phyloP scores from a whole-genome alignment of 2,329 filamentous ascomycete genomes.

The Alternaria hordeiaustralica region DNA sequence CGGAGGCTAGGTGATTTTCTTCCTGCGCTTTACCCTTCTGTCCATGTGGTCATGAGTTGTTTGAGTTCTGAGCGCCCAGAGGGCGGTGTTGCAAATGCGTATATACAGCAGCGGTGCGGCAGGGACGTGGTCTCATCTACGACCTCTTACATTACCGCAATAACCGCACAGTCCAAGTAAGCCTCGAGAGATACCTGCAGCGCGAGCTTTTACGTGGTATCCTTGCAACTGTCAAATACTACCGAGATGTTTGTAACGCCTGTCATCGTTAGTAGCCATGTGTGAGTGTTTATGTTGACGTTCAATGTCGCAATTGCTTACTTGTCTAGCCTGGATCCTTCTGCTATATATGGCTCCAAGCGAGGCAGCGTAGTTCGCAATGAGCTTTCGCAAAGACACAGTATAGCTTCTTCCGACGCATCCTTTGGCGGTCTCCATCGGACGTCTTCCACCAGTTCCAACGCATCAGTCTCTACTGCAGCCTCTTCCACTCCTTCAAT shows the following conservation, averaged over 20 bases:
- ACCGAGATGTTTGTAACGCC: constrained; percentile 28
- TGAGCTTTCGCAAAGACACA: constrained; percentile 7
- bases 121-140: constrained; percentile 1
- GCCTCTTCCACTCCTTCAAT: constrained; percentile 21
- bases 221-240: background rate
- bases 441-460: constrained; percentile 17
- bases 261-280: constrained; percentile 17
- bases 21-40: constrained; percentile 14
- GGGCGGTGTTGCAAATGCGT: constrained; percentile 1
- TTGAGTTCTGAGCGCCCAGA: background rate
- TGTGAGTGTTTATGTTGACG: constrained; percentile 15
- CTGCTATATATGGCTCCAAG: constrained; percentile 8
- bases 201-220: background rate
- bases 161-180: background rate
- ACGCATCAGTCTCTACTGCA: constrained; percentile 13
- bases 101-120: constrained; percentile 16
- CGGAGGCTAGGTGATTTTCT: constrained; percentile 20
- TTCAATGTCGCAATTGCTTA: constrained; percentile 9
- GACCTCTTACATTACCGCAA: background rate
- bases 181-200: background rate
- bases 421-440: constrained; percentile 16
- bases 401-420: constrained; percentile 16
- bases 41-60: constrained; percentile 11
- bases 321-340: constrained; percentile 16
- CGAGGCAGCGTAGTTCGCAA: constrained; percentile 3